These are phyloP conservation scores for Fusarium pseudograminearum DNA, from an alignment of 2,329 filamentous ascomycete species.

Conservation along the genomic window DNA sequence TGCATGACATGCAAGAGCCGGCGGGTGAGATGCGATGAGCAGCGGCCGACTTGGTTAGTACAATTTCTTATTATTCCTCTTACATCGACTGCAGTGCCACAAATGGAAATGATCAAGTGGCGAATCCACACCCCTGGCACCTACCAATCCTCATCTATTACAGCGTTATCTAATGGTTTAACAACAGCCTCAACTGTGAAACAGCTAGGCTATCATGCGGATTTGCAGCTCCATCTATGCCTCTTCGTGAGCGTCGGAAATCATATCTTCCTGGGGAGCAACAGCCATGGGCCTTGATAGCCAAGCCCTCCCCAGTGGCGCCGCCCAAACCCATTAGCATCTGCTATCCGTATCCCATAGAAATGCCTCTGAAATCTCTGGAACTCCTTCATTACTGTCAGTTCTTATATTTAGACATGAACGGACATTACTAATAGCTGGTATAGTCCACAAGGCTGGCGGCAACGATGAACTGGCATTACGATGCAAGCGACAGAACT, in stretches of 20 bases:
- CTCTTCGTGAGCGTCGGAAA: neutral
- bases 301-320: neutral
- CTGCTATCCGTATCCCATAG: neutral
- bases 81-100: neutral
- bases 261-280: neutral
- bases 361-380: neutral
- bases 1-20: neutral
- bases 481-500: neutral
- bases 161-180: neutral
- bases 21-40: neutral
- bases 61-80: neutral
- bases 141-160: neutral
- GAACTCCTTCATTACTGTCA: neutral
- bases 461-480: neutral
- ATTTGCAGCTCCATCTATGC: neutral
- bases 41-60: neutral
- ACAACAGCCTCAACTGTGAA: neutral
- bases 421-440: neutral
- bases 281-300: neutral
- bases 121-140: too few relatives aligned
- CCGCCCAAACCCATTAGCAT: neutral
- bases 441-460: neutral
- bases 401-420: accelerated
- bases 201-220: neutral
- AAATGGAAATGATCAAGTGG: neutral